A percentile compares a stretch with the other conserved stretches of the same genome.
Conservation (phyloP, 768 basidiomycete genomes). For the Lentinula raphanica region DNA sequence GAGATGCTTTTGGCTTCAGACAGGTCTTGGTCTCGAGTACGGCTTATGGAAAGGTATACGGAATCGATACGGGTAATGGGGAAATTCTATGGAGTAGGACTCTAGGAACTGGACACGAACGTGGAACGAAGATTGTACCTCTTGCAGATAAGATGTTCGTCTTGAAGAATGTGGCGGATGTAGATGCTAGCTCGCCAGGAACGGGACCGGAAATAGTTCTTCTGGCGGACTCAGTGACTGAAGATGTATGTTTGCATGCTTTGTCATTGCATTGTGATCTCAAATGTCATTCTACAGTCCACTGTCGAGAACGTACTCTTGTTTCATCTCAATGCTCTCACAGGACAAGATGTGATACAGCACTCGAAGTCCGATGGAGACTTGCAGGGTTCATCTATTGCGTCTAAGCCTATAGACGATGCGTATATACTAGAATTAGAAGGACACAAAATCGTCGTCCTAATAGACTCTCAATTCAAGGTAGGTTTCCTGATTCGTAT, state of each 20-base stretch:
- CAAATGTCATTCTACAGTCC: slow-evolving; percentile 26
- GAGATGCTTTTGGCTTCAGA: slow-evolving; percentile 83
- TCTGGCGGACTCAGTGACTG: slow-evolving; percentile 54
- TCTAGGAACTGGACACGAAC: slow-evolving; percentile 58
- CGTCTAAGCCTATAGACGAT: slow-evolving; percentile 55
- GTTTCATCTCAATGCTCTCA: slow-evolving; percentile 76
- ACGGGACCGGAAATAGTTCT: slow-evolving; percentile 53
- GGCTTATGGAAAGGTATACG: slow-evolving; percentile 69
- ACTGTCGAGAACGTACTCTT: slow-evolving; percentile 63
- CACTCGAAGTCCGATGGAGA: slow-evolving; percentile 27
- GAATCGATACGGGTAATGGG: slow-evolving; percentile 76
- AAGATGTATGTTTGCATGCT: slow-evolving; percentile 44
- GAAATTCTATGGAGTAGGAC: slow-evolving; percentile 75
- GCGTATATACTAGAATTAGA: slow-evolving; percentile 46
- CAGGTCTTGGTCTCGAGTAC: slow-evolving; percentile 78
- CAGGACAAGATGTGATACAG: slow-evolving; percentile 53
- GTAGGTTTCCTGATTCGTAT: slow-evolving; percentile 29
- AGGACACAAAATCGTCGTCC: slow-evolving; percentile 45
- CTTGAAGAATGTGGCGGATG: slow-evolving; percentile 41
- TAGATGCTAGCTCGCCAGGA: slow-evolving; percentile 21
- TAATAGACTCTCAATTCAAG: slow-evolving; percentile 76
- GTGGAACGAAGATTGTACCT: slow-evolving; percentile 54
- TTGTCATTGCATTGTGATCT: neutral
- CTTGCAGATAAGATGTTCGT: slow-evolving; percentile 52
- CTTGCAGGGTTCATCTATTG: slow-evolving; percentile 56